Evolutionary conservation across 176 grass and related monocot genomes (phyloP).

Genomic region (Bothriochloa decipiens): DNA sequence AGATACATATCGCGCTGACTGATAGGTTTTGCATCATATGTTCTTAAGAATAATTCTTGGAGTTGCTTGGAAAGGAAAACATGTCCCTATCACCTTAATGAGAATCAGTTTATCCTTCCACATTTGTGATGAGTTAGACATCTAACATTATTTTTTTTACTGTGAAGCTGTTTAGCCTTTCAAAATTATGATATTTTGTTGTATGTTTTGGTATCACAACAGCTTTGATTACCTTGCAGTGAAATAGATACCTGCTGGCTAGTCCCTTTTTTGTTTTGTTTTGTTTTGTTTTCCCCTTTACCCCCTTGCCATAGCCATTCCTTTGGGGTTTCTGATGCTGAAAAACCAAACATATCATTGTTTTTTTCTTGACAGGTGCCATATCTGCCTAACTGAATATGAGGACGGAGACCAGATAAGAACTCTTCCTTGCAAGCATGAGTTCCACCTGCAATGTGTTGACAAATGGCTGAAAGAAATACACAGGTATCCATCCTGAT

Average conservation of each 20-base stretch:
- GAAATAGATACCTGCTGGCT: neutral
- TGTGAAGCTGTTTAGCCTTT: neutral
- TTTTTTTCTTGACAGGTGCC: conserved; percentile 59
- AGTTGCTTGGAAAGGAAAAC: conserved; percentile 7
- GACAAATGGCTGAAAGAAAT: conserved; percentile 99
- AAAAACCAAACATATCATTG: neutral
- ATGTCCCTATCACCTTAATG: neutral
- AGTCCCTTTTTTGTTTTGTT: neutral
- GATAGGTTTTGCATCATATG: neutral
- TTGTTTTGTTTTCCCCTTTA: neutral
- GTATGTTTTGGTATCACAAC: conserved; percentile 8
- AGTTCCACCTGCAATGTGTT: conserved; percentile 83
- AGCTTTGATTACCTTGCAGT: neutral
- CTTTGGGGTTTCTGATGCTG: conserved; percentile 2
- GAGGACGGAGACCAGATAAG: conserved; percentile 91
- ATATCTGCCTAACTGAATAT: conserved; percentile 92
- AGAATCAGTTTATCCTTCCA: neutral
- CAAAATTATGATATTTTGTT: neutral
- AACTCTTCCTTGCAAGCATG: conserved; percentile 86
- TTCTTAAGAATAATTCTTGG: neutral
- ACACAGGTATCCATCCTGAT: conserved; percentile 57
- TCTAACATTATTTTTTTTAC: neutral
- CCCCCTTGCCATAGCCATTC: neutral
- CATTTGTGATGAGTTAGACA: neutral
- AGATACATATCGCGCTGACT: neutral